Base-by-base conservation (phyloP, 164 flowering plant genomes). In the Pachysandra terminalis region DNA sequence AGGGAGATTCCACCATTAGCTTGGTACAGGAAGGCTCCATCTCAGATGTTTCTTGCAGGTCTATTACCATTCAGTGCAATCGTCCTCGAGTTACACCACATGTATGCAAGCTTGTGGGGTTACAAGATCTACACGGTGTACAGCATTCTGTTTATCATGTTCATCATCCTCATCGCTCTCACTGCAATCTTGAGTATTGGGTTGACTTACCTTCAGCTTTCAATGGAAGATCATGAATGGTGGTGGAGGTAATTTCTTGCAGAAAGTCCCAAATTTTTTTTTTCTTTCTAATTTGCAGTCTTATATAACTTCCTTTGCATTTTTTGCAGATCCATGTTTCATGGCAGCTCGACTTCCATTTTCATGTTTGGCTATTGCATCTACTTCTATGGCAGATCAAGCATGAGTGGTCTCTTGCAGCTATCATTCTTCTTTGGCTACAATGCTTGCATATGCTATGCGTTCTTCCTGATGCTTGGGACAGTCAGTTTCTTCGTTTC, bases 211-310 rank as follows among this genome's bases (percentile, higher is more conserved):
- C 76, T 90, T 74, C 95, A 89, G 81, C 95, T 93, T 35, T 81
- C 89, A 27, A 79, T 60, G 35, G 98, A 87, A 79, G 95, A 90
- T 72, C 87, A 81, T 68, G 66, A 83, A 74, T 93, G 98, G 98
- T 84, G 91, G 93, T 93, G 98, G 98, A 87, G 96, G 98, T 90
- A 86, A 63, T 82, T 68, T 54, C 51, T 40, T 41, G 26, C 19
- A 17, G n/a, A 19, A 19, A 1, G 7, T 16, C 51, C 37, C 37
- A 32, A 32, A 32, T 7, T 32, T 32, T 32, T 32, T 32, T 3
- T 7, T 7, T 7, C 37, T 3, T 3, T 32, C 7, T 32, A 32
- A 32, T 32, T 3, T 32, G 37, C 7, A 7, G 7, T 32, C 37
- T 32, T 45, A 13, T 12, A 45, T 45, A 5, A 45, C 15, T 15